A percentile compares a stretch with the other conserved stretches of the same genome.
phyloP scores from a whole-genome alignment of 257 asterid species.

The Solanum etuberosum region DNA sequence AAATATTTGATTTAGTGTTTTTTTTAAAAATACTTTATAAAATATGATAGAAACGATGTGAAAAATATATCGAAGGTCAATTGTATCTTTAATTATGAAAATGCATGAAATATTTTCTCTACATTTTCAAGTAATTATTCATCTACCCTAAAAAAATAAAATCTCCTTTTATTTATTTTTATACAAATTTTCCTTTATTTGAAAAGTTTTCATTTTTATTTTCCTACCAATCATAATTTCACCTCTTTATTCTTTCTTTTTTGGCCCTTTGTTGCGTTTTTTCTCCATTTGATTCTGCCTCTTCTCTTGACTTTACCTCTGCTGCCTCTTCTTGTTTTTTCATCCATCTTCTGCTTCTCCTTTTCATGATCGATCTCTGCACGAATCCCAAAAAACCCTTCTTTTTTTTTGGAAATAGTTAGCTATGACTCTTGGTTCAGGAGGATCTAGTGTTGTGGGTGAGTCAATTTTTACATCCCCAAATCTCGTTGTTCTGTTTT shows the following conservation, averaged over 20 bases:
- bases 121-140: background rate
- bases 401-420: background rate
- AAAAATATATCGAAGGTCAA: no score
- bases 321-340: background rate
- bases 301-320: background rate
- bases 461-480: background rate
- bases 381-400: background rate
- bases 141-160: background rate
- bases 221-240: background rate
- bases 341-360: background rate
- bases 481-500: background rate
- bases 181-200: background rate
- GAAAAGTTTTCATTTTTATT: background rate
- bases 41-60: no score
- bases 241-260: background rate
- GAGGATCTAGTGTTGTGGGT: slow-evolving; percentile 90
- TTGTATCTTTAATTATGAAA: no score
- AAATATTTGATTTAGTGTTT: no score
- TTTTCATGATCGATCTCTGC: slow-evolving; percentile 21
- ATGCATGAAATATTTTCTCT: background rate
- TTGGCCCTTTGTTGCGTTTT: background rate
- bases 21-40: no score
- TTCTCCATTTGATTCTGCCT: background rate
- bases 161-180: background rate
- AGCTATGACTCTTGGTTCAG: slow-evolving; percentile 73